Conservation (phyloP, 352 stramenopile species). For the Plasmopara muralis region DNA sequence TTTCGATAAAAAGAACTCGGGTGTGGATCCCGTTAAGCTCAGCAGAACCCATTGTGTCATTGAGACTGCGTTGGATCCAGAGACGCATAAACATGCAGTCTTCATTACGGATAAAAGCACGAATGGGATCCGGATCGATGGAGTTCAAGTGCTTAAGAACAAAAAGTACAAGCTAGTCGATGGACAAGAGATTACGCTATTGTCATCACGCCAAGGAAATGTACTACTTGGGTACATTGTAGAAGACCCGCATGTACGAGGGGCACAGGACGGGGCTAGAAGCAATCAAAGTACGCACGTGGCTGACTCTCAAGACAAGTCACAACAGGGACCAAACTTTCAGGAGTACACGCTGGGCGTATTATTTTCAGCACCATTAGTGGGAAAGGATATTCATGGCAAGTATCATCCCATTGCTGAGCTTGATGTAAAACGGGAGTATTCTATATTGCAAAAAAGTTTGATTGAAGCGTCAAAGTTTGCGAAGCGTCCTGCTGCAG, state of each 20-base stretch:
- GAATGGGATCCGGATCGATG: conserved; percentile 70
- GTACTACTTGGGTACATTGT: conserved; percentile 67
- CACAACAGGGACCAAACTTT: conserved; percentile 45
- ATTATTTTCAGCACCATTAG: conserved; percentile 91
- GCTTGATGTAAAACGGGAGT: conserved; percentile 75
- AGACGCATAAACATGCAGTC: conserved; percentile 35
- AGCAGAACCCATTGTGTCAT: conserved; percentile 59
- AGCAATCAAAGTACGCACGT: conserved; percentile 5
- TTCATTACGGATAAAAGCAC: conserved; percentile 67
- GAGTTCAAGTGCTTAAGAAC: conserved; percentile 38
- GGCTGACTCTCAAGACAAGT: conserved; percentile 41
- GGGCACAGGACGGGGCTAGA: conserved; percentile 23
- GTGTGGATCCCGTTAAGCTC: conserved; percentile 54
- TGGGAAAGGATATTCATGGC: conserved; percentile 85
- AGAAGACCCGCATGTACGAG: conserved; percentile 63
- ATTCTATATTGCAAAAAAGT: conserved; percentile 72
- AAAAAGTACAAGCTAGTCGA: conserved; percentile 45
- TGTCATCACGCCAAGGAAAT: conserved; percentile 52
- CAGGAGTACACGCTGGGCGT: conserved; percentile 86
- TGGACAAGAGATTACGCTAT: conserved; percentile 63
- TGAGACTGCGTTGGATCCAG: conserved; percentile 39
- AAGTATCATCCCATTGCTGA: conserved; percentile 89
- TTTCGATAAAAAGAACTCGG: conserved; percentile 50
- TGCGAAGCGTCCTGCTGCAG: conserved; percentile 30
- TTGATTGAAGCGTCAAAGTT: conserved; percentile 66